Evolutionary conservation across 1,284 basidiomycete genomes (phyloP), one percentile per base, ranked within the genome.

Genomic region (Salmacisia buchloeana): DNA sequence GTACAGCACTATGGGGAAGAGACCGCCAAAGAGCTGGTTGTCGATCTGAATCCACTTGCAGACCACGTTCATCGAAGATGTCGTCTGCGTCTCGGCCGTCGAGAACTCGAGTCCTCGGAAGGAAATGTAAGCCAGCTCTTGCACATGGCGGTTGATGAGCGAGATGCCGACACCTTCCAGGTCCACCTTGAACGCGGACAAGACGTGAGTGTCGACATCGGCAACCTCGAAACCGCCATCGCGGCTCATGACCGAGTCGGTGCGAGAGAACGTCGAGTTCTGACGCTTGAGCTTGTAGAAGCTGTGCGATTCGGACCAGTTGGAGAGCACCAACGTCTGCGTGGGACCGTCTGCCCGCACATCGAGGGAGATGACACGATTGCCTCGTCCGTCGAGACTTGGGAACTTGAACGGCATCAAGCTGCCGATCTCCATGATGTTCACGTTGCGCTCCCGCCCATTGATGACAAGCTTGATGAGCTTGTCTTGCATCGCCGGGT

Each of bases 401-500:
- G 75, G 69, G 78, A 97, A 90, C 79, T 86, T 91, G 83, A 96
- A 93, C 0, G 96, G 96, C 13, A 92, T 82, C 39, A 97, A 85
- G 66, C 91, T 87, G 56, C 96, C 96, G 49, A 99, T 98, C 80
- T 97, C 96, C 86, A 97, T 89, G 65, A 97, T 88, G 77, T 98
- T 96, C 61, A 98, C 83, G 27, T 85, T 82, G 41, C 91, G 85
- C n/a, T 86, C 85, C 18, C 85, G 84, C 52, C 88, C 87, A 61
- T 88, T 85, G 15, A 81, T 81, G 38, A 78, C 69, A 15, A 98
- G 82, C 59, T 86, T 81, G 43, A 99, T 84, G 70, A 87, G 88
- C 82, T 97, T 98, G 74, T 90, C 88, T 61, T 83, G 83, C 2
- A 88, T 87, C 9, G 93, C 91, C 1, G 96, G 96, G 69, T 86